These are phyloP conservation scores for Ophiostoma perfectum DNA, from an alignment of 2,329 filamentous ascomycete genomes.

Conservation along the genomic window DNA sequence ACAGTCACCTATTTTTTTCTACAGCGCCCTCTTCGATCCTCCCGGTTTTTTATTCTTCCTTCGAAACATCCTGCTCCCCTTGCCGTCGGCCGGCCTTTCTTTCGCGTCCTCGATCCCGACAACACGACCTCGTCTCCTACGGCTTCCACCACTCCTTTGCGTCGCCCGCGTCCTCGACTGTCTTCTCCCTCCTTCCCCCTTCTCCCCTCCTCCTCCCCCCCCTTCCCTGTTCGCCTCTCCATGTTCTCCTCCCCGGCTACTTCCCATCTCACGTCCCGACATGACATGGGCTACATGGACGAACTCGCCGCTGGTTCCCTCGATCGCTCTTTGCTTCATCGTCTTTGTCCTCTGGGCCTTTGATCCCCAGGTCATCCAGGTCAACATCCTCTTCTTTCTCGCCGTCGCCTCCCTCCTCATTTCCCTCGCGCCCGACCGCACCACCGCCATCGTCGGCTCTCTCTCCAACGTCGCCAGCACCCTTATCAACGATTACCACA, in stretches of 20 bases:
- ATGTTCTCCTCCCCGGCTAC: constrained; percentile 19
- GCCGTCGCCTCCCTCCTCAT: constrained; percentile 40
- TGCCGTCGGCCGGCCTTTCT: constrained; percentile 9
- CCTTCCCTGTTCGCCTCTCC: constrained; percentile 17
- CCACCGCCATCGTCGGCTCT: constrained; percentile 35
- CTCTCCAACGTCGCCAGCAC: constrained; percentile 34
- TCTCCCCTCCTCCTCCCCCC: neutral
- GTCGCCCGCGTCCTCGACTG: neutral
- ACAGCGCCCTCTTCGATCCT: constrained; percentile 5
- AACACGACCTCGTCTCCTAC: neutral
- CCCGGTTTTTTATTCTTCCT: constrained; percentile 15
- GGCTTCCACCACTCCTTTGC: constrained; percentile 5
- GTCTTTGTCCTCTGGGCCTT: constrained; percentile 42
- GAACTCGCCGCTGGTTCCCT: constrained; percentile 39
- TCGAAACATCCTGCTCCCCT: constrained; percentile 12
- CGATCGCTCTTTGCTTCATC: constrained; percentile 41
- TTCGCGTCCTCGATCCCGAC: constrained; percentile 11
- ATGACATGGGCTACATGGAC: constrained; percentile 49
- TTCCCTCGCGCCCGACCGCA: constrained; percentile 39
- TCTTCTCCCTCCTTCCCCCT: neutral
- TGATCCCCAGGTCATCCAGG: constrained; percentile 40
- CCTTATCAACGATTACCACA: constrained; percentile 38
- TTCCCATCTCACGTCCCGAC: constrained; percentile 33
- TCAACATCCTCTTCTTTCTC: constrained; percentile 40
- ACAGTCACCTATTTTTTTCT: neutral